Conservation (phyloP, 208 protist genomes). For the Leishmania amazonensis region DNA sequence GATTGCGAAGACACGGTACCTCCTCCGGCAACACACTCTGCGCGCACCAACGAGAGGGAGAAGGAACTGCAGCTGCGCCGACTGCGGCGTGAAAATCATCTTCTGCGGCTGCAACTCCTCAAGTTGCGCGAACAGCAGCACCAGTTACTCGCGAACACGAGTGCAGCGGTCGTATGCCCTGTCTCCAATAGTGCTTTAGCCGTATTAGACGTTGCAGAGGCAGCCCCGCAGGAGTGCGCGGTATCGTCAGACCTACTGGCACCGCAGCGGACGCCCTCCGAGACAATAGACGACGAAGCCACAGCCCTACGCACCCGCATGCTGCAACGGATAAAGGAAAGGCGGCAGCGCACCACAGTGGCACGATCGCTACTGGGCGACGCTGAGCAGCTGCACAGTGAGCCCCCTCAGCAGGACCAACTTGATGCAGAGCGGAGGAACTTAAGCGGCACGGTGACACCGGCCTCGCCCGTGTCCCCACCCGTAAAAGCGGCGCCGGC, state of each 20-base stretch:
- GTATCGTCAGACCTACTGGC: not conserved
- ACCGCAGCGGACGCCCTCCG: not conserved
- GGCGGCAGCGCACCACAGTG: slow-evolving; percentile 37
- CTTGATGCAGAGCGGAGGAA: not conserved
- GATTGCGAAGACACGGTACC: not conserved
- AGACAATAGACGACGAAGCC: slow-evolving; percentile 13
- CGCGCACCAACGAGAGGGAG: not conserved
- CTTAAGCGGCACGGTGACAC: not conserved
- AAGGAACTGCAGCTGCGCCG: slow-evolving; percentile 16
- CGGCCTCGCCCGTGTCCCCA: not conserved
- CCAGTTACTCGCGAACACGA: not conserved
- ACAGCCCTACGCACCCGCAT: slow-evolving; percentile 37
- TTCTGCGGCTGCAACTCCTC: slow-evolving; percentile 48
- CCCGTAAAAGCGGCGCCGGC: not conserved
- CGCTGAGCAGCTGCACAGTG: slow-evolving; percentile 34
- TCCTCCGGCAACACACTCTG: not conserved
- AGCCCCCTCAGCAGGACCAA: slow-evolving; percentile 11
- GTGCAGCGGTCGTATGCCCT: not conserved
- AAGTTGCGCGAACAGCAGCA: slow-evolving; percentile 45
- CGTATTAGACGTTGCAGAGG: not conserved
- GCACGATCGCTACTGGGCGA: slow-evolving; percentile 38
- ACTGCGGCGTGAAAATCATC: slow-evolving; percentile 53
- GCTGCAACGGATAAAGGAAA: slow-evolving; percentile 49
- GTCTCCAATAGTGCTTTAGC: not conserved
- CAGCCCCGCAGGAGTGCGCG: not conserved